phyloP scores from a whole-genome alignment of 1,139 yeast species.

The Nadsonia commutata region DNA sequence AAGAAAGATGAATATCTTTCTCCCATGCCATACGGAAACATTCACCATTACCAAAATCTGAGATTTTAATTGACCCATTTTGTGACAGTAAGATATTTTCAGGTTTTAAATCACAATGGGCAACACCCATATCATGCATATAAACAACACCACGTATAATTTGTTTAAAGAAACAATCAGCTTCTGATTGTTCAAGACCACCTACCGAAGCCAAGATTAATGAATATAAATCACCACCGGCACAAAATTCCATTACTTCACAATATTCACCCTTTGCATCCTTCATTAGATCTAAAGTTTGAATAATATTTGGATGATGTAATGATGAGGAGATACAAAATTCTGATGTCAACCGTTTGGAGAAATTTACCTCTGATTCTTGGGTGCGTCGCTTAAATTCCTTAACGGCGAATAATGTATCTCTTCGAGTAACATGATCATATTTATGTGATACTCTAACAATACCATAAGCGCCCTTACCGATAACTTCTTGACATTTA shows the following conservation, averaged over 20 bases:
- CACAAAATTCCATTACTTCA: slow-evolving; percentile 39
- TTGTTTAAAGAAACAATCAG: slow-evolving; percentile 91
- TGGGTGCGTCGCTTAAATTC: slow-evolving; percentile 46
- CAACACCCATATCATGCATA: slow-evolving; percentile 94
- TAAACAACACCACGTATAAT: slow-evolving; percentile 76
- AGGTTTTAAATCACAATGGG: slow-evolving; percentile 88
- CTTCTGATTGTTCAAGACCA: slow-evolving; percentile 61
- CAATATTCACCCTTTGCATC: slow-evolving; percentile 87
- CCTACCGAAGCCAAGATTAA: slow-evolving; percentile 55
- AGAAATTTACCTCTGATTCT: slow-evolving; percentile 44
- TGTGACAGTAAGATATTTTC: slow-evolving; percentile 73
- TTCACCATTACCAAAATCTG: slow-evolving; percentile 91
- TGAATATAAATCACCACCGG: slow-evolving; percentile 29
- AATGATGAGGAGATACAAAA: slow-evolving; percentile 71
- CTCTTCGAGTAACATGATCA: slow-evolving; percentile 26
- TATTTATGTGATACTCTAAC: slow-evolving; percentile 57
- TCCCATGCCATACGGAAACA: slow-evolving; percentile 98
- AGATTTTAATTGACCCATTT: slow-evolving; percentile 66
- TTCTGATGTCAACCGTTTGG: slow-evolving; percentile 64
- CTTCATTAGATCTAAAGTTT: slow-evolving; percentile 68
- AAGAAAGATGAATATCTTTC: slow-evolving; percentile 60
- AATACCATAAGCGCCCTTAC: slow-evolving; percentile 75
- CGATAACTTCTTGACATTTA: slow-evolving; percentile 62
- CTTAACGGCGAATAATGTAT: slow-evolving; percentile 60
- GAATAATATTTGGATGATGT: slow-evolving; percentile 65